phyloP scores from a whole-genome alignment of 2,329 filamentous ascomycete genomes.

The Nothophaeocryptopus gaeumannii region DNA sequence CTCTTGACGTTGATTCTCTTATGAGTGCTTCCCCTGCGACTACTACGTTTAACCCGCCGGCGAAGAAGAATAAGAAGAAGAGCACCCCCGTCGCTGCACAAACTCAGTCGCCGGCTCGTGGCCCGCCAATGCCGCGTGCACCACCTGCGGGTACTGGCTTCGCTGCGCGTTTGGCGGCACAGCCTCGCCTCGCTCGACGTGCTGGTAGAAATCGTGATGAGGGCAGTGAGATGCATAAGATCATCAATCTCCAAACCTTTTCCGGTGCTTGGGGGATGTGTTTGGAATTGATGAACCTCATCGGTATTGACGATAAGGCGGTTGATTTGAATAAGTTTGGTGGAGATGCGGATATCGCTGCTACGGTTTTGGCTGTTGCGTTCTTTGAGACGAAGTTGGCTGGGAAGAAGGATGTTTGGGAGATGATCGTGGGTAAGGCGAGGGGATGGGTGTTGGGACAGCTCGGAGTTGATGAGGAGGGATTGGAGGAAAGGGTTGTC shows the following conservation, averaged over 20 bases:
- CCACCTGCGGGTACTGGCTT: background rate
- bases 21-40: too few species aligned
- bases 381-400: constrained; percentile 50
- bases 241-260: constrained; percentile 58
- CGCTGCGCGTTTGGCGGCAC: background rate
- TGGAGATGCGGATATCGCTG: constrained; percentile 22
- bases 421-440: constrained; percentile 62
- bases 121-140: background rate
- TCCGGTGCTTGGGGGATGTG: constrained; percentile 52
- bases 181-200: too few species aligned
- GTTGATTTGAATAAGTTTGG: constrained; percentile 7
- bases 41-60: too few species aligned
- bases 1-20: too few species aligned
- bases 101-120: background rate
- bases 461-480: constrained; percentile 2
- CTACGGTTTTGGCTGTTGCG: constrained; percentile 47
- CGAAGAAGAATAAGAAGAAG: constrained; percentile 1
- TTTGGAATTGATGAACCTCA: constrained; percentile 22
- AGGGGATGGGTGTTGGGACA: constrained; percentile 28
- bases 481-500: constrained; percentile 4
- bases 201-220: background rate
- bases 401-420: constrained; percentile 57
- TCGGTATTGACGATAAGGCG: constrained; percentile 17
- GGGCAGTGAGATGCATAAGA: constrained; percentile 34
- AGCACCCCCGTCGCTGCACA: background rate